Percentiles rank a stretch among this genome's conserved stretches.
Conservation (phyloP, 2,329 filamentous ascomycete species). For the Pezizomycotina sp. region DNA sequence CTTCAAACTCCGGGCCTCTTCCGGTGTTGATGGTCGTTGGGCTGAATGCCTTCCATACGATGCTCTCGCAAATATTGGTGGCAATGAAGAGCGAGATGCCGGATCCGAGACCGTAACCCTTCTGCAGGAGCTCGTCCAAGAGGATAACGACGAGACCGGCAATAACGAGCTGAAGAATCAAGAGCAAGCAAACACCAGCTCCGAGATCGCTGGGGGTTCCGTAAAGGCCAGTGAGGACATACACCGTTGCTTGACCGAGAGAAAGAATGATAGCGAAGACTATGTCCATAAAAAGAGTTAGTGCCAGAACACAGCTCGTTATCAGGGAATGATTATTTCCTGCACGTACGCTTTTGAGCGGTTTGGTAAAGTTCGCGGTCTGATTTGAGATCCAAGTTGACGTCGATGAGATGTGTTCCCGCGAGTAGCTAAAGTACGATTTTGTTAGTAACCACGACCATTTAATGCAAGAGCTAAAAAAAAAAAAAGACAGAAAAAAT, state of each 20-base stretch:
- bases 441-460: conserved; percentile 4
- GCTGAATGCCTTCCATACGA: conserved; percentile 99
- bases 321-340: background rate
- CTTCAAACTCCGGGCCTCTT: conserved; percentile 96
- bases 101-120: conserved; percentile 95
- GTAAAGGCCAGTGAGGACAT: conserved; percentile 95
- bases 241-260: conserved; percentile 93
- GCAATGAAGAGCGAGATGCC: conserved; percentile 99
- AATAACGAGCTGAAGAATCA: conserved; percentile 94
- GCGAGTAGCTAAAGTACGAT: conserved; percentile 54
- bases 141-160: conserved; percentile 98
- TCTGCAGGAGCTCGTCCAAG: conserved; percentile 95
- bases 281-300: conserved; percentile 17
- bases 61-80: conserved; percentile 99
- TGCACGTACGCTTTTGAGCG: conserved; percentile 61
- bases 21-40: conserved; percentile 99
- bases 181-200: conserved; percentile 91
- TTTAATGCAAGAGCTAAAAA: too few relatives aligned
- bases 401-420: conserved; percentile 97
- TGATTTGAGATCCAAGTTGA: conserved; percentile 99
- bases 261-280: conserved; percentile 92
- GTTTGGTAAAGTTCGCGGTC: conserved; percentile 99
- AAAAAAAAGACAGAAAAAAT: conserved; percentile 1
- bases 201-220: conserved; percentile 92
- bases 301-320: conserved; percentile 3